Evolutionary conservation across 2,329 filamentous ascomycete genomes (phyloP).

Genomic region (Fusarium goolgardi): DNA sequence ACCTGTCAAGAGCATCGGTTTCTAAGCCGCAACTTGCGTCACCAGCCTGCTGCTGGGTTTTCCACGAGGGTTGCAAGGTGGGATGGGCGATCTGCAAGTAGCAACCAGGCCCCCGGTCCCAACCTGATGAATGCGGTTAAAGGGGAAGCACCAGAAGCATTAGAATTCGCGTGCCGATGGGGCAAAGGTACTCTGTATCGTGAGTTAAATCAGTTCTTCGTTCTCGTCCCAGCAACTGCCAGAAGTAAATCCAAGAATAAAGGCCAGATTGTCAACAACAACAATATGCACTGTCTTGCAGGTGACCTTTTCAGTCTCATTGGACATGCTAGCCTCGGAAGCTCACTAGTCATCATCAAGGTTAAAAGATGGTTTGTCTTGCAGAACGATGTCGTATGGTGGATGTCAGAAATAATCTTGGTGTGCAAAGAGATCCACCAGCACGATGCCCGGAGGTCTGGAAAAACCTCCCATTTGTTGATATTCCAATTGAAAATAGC

Average conservation of each 20-base stretch:
- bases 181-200: constrained; percentile 2
- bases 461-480: constrained; percentile 49
- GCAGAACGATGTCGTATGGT: constrained; percentile 26
- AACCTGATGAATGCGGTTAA: constrained; percentile 40
- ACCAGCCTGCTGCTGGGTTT: constrained; percentile 36
- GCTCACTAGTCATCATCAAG: constrained; percentile 23
- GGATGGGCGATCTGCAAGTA: constrained; percentile 47
- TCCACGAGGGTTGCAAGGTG: constrained; percentile 39
- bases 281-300: constrained; percentile 21
- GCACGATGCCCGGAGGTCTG: constrained; percentile 45
- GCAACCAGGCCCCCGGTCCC: constrained; percentile 43
- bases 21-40: constrained; percentile 40
- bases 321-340: constrained; percentile 20
- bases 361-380: constrained; percentile 31
- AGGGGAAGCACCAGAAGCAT: constrained; percentile 32
- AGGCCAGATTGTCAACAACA: constrained; percentile 22
- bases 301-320: constrained; percentile 10
- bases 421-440: constrained; percentile 44
- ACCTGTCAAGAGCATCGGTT: constrained; percentile 6
- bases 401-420: constrained; percentile 49
- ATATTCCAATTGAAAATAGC: constrained; percentile 30
- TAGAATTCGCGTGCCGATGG: constrained; percentile 14
- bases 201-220: constrained; percentile 1
- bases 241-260: background rate
- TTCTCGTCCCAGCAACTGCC: background rate